phyloP scores from a whole-genome alignment of 192 early-diverging fungal genomes.

The Coemansia sp. region DNA sequence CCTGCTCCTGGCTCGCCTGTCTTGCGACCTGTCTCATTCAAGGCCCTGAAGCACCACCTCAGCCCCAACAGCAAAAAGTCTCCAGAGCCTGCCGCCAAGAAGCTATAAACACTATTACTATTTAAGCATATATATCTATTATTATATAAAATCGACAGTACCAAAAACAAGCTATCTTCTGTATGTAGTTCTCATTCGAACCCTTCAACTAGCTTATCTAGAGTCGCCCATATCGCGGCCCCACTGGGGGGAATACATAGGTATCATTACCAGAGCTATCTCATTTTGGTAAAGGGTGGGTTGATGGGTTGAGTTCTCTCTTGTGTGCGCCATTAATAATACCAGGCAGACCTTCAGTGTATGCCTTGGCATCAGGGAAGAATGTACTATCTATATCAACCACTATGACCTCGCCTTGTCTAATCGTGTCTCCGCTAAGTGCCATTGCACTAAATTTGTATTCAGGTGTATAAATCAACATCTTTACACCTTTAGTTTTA shows the following conservation, averaged over 20 bases:
- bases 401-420: not conserved
- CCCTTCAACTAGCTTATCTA: no score
- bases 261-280: not conserved
- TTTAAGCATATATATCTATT: not conserved
- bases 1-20: constrained; percentile 29
- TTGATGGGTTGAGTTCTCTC: not conserved
- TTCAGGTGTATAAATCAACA: not conserved
- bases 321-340: not conserved
- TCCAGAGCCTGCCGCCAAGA: constrained; percentile 23
- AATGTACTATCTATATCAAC: not conserved
- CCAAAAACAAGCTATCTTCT: not conserved
- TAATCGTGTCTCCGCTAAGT: not conserved
- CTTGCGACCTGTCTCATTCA: constrained; percentile 19
- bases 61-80: constrained; percentile 17
- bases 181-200: no score
- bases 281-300: not conserved
- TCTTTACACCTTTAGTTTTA: not conserved
- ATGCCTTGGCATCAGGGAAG: not conserved
- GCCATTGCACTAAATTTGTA: not conserved
- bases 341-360: not conserved
- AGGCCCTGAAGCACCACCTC: constrained; percentile 30
- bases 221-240: no score
- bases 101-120: not conserved
- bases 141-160: not conserved
- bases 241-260: not conserved